Base-by-base conservation (phyloP, 495 filamentous ascomycete genomes). In the Glarea lozoyensis region DNA sequence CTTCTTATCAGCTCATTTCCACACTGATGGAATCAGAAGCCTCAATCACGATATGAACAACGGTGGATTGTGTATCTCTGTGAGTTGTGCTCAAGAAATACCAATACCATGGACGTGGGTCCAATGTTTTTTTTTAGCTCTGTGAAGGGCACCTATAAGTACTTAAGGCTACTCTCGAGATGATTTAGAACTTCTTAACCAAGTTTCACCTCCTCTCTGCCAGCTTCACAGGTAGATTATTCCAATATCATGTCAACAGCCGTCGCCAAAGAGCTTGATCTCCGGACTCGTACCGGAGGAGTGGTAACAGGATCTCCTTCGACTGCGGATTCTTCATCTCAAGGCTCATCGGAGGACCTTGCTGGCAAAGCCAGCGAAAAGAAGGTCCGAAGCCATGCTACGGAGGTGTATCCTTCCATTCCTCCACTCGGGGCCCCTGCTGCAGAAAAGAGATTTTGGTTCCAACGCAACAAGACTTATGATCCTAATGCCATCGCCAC, bases 401-500 rank as follows among this genome's bases (percentile, higher is more conserved):
- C 35, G 3, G 15, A 37, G 18, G 15, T 37, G 7, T 7, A 50
- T 60, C 3, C 32, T 10, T 20, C 35, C 9, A 16, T 6, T 21
- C 59, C 58, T 5, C 57, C 65, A 3, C 53, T 70, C 10, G 69
- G 67, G 10, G 59, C 51, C 2, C 52, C 62, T 0, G 22, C 53
- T n/a, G 52, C 60, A 10, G 61, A 59, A 50, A 65, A 58, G 30
- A 55, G 61, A 2, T 71, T 71, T 44, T 72, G 60, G 58, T 72
- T 61, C 31, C 66, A 70, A 34, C 59, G 66, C 18, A 36, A 30
- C 5, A 62, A 50, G 12, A 45, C 43, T 0, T 68, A 68, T 35
- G 72, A 81, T 38, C 60, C 63, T 1, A 60, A 72, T 37, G 69
- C 68, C 22, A 70, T 79, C 30, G 79, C 79, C 0, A 82, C 77